Evolutionary conservation across 2,329 filamentous ascomycete genomes (phyloP).

Genomic region (Neodidymelliopsis sp.): DNA sequence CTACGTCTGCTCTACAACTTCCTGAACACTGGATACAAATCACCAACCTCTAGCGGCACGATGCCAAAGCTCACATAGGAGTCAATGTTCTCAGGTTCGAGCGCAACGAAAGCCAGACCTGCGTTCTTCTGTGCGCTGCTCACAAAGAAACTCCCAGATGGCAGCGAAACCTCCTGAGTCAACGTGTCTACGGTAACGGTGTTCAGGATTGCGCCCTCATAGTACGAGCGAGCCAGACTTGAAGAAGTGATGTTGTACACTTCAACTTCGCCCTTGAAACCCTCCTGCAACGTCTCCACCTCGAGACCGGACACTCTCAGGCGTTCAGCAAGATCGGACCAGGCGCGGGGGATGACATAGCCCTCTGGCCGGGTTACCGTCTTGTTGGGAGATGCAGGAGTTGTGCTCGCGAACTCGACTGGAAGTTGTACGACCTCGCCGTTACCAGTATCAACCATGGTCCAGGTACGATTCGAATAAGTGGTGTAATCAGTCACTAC

Average conservation of each 20-base stretch:
- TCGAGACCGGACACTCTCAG: slow-evolving; percentile 45
- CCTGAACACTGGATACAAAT: slow-evolving; percentile 46
- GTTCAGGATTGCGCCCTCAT: slow-evolving; percentile 46
- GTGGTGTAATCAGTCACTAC: slow-evolving; percentile 43
- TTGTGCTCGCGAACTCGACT: slow-evolving; percentile 45
- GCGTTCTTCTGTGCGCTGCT: slow-evolving; percentile 49
- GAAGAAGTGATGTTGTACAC: slow-evolving; percentile 46
- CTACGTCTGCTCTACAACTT: slow-evolving; percentile 17
- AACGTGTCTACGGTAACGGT: slow-evolving; percentile 40
- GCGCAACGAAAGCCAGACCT: slow-evolving; percentile 46
- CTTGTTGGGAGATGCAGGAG: slow-evolving; percentile 45
- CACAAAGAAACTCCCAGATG: slow-evolving; percentile 45
- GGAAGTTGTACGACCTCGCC: slow-evolving; percentile 45
- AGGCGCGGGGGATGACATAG: slow-evolving; percentile 48
- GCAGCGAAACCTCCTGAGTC: slow-evolving; percentile 36
- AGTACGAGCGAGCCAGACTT: slow-evolving; percentile 38
- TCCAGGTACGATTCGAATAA: slow-evolving; percentile 40
- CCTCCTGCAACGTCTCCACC: slow-evolving; percentile 37
- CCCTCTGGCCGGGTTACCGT: slow-evolving; percentile 43
- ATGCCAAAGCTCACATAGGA: slow-evolving; percentile 49
- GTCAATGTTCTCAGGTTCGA: slow-evolving; percentile 50
- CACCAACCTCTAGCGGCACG: slow-evolving; percentile 45
- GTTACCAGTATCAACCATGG: slow-evolving; percentile 42
- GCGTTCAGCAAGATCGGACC: slow-evolving; percentile 44
- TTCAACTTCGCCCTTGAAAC: slow-evolving; percentile 42